Conservation (phyloP, 2,329 filamentous ascomycete genomes). For the Dothiorella sarmentorum region DNA sequence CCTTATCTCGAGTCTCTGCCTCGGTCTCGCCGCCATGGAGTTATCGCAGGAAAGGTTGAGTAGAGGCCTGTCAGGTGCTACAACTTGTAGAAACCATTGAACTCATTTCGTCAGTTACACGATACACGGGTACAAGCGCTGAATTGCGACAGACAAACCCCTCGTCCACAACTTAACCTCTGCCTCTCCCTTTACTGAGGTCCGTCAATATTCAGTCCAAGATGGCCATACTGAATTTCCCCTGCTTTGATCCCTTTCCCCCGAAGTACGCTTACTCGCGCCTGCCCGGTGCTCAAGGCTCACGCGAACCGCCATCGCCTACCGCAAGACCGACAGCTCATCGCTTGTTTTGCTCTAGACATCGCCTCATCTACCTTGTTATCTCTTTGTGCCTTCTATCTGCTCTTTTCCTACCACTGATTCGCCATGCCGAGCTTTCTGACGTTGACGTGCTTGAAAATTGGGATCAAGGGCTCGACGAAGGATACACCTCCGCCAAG, state of each 20-base stretch:
- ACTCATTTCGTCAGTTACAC: neutral
- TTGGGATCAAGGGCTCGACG: neutral
- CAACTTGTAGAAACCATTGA: too few relatives aligned
- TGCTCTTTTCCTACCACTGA: neutral
- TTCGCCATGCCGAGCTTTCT: neutral
- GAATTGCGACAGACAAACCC: neutral
- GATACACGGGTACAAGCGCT: neutral
- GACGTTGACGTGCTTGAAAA: neutral
- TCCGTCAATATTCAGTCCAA: neutral
- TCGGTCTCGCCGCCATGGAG: too few relatives aligned
- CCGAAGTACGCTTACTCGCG: neutral
- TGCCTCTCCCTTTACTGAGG: neutral
- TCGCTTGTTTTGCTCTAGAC: neutral
- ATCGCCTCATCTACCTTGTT: neutral
- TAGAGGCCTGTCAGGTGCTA: too few relatives aligned
- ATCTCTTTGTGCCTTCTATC: neutral
- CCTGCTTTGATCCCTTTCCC: neutral
- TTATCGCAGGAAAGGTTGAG: too few relatives aligned
- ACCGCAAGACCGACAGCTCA: neutral
- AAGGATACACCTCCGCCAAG: neutral
- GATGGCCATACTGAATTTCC: constrained; percentile 1
- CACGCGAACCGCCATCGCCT: neutral
- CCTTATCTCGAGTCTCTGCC: too few relatives aligned
- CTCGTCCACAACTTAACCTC: neutral
- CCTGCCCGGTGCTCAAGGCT: neutral